Percentiles rank a stretch among this genome's conserved stretches.
These are phyloP conservation scores for Lentinula novae-zelandiae DNA, from an alignment of 1,284 basidiomycete species.

Conservation along the genomic window DNA sequence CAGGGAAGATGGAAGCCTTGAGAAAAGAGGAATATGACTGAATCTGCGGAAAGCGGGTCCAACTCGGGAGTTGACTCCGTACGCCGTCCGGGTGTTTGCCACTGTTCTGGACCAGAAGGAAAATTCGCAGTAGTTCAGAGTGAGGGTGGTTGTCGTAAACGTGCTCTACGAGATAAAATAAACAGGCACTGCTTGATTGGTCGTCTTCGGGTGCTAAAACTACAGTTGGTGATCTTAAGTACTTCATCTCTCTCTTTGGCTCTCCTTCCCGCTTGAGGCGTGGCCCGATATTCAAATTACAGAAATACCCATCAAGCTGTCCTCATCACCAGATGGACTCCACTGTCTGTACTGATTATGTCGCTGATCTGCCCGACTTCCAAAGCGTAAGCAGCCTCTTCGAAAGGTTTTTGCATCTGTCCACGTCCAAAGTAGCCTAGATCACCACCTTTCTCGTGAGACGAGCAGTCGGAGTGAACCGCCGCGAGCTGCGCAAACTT, in stretches of 20 bases:
- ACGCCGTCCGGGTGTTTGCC: too few relatives aligned
- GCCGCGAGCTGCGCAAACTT: conserved; percentile 77
- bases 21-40: too few relatives aligned
- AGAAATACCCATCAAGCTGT: conserved; percentile 55
- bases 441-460: conserved; percentile 78
- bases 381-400: conserved; percentile 85
- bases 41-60: too few relatives aligned
- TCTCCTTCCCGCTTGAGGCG: not conserved
- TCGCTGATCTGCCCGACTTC: conserved; percentile 84
- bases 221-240: not conserved
- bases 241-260: not conserved
- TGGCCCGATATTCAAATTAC: not conserved
- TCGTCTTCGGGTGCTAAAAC: not conserved
- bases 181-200: not conserved
- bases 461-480: conserved; percentile 84
- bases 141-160: too few relatives aligned
- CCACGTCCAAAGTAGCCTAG: conserved; percentile 83
- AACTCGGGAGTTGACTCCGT: too few relatives aligned
- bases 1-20: too few relatives aligned
- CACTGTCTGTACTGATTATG: conserved; percentile 89
- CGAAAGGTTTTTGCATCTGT: conserved; percentile 98
- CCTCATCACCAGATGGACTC: conserved; percentile 93
- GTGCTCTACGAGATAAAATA: not conserved
- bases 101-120: too few relatives aligned
- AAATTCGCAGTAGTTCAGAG: too few relatives aligned